These are phyloP conservation scores for Vitis cinerea DNA, from an alignment of 164 flowering plant species.

Conservation along the genomic window DNA sequence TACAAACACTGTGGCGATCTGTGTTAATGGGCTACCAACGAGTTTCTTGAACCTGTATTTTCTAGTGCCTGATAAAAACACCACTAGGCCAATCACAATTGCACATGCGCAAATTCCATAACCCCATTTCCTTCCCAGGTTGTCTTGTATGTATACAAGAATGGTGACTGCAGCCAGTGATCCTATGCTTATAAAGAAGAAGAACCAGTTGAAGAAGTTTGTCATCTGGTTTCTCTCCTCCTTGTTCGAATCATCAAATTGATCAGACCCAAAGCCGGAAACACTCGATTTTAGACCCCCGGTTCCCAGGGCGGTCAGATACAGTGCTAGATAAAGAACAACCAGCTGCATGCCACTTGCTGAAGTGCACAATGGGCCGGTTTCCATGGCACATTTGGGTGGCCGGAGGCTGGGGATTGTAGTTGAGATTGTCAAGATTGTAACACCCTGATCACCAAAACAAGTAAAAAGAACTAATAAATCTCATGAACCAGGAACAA, in stretches of 20 bases:
- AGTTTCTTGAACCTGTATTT: constrained; percentile 87
- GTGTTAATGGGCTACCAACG: constrained; percentile 84
- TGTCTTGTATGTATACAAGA: constrained; percentile 85
- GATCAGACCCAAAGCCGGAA: constrained; percentile 94
- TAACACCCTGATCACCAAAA: constrained; percentile 61
- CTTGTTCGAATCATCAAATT: constrained; percentile 69
- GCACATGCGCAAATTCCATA: constrained; percentile 78
- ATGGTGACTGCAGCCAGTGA: constrained; percentile 77
- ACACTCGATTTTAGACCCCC: constrained; percentile 95
- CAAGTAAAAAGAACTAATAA: background rate
- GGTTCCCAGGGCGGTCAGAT: constrained; percentile 89
- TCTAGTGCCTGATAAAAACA: constrained; percentile 68
- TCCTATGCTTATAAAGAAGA: constrained; percentile 85
- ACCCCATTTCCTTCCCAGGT: constrained; percentile 80
- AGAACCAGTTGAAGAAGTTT: constrained; percentile 92
- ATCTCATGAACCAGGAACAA: background rate
- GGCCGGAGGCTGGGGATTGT: constrained; percentile 72
- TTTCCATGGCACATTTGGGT: constrained; percentile 50
- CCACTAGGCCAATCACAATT: constrained; percentile 44
- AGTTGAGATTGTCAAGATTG: constrained; percentile 78
- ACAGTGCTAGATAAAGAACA: constrained; percentile 71
- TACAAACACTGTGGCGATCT: constrained; percentile 62
- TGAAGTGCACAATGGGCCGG: constrained; percentile 36
- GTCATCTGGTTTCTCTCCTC: constrained; percentile 55
- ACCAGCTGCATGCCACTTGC: constrained; percentile 58